Evolutionary conservation across 176 grass and related monocot species (phyloP), one percentile per base, ranked within the genome.

Genomic region (Aegilops umbellulata): DNA sequence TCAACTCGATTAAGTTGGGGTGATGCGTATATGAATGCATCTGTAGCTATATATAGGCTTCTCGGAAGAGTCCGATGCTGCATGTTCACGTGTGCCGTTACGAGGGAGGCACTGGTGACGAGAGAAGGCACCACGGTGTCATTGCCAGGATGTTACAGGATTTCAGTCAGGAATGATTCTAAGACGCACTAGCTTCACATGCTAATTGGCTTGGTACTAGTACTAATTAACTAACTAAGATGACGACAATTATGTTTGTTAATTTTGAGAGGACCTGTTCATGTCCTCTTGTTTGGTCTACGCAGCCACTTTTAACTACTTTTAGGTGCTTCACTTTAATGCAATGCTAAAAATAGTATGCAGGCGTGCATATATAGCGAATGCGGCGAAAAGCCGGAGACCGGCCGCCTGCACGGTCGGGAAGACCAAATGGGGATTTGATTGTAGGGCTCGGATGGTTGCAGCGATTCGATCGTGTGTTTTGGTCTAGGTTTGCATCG

Each of bases 131-230:
- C 4, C 39, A 46, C 1, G 69, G 69, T 22, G 69, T n/a, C 69
- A 73, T 44, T 83, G 35, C 69, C 8, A 29, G 67, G 81, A 73
- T 61, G 82, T 1, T 83, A 8, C 53, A 22, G 53, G 53, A 58
- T 22, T 3, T 58, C 19, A 22, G 53, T 19, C 29, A 58, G 4
- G 81, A 83, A 83, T 22, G 51, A 20, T 60, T 83, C 38, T 13
- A 66, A 74, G 51, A 26, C 38, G 53, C 81, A 62, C 53, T 61
- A 83, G 26, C 51, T 60, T 83, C 53, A 83, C 81, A 60, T 83
- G 69, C 23, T 42, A 65, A 80, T 80, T 44, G 2, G 14, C 61
- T 2, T 64, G 36, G 0, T 41, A 46, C 0, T 76, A 20, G n/a
- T 53, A 15, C 16, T 65, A 80, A 65, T 29, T 65, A 80, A 65